These are phyloP conservation scores for Anthracocystis setariae DNA, from an alignment of 1,284 basidiomycete species.

Conservation along the genomic window DNA sequence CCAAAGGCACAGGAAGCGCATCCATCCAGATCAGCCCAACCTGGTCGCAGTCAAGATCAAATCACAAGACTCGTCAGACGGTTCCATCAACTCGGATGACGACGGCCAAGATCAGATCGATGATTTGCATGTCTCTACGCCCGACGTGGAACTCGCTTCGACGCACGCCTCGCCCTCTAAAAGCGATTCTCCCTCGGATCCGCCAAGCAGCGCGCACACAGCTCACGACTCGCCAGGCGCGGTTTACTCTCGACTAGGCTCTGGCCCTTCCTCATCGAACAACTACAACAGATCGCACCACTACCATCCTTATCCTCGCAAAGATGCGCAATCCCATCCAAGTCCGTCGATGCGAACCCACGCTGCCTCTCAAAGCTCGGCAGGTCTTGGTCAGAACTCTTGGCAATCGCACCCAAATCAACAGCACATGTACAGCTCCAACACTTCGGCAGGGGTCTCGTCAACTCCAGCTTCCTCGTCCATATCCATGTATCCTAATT, in stretches of 20 bases:
- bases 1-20: slow-evolving; percentile 50
- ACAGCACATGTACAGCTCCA: slow-evolving; percentile 12
- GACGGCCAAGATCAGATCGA: slow-evolving; percentile 22
- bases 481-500: slow-evolving; percentile 24
- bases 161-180: too few species aligned
- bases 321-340: slow-evolving; percentile 5
- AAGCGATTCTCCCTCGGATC: background rate
- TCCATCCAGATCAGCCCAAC: slow-evolving; percentile 34
- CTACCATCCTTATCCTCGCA: slow-evolving; percentile 30
- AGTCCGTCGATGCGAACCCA: background rate
- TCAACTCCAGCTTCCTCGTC: slow-evolving; percentile 6
- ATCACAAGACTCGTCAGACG: background rate
- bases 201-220: slow-evolving; percentile 5
- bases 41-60: slow-evolving; percentile 30
- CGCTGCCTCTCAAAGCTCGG: background rate
- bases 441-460: background rate
- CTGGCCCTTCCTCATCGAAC: slow-evolving; percentile 7
- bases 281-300: slow-evolving; percentile 18
- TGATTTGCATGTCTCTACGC: slow-evolving; percentile 6
- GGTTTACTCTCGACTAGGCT: slow-evolving; percentile 1
- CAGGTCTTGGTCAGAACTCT: slow-evolving; percentile 1
- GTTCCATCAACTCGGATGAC: slow-evolving; percentile 15
- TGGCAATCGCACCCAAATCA: slow-evolving; percentile 20
- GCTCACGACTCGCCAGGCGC: slow-evolving; percentile 1
- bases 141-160: too few species aligned